Evolutionary conservation across 106 monocot species (phyloP), one percentile per base, ranked within the genome.

Genomic region (Alisma plantagoaquatica): DNA sequence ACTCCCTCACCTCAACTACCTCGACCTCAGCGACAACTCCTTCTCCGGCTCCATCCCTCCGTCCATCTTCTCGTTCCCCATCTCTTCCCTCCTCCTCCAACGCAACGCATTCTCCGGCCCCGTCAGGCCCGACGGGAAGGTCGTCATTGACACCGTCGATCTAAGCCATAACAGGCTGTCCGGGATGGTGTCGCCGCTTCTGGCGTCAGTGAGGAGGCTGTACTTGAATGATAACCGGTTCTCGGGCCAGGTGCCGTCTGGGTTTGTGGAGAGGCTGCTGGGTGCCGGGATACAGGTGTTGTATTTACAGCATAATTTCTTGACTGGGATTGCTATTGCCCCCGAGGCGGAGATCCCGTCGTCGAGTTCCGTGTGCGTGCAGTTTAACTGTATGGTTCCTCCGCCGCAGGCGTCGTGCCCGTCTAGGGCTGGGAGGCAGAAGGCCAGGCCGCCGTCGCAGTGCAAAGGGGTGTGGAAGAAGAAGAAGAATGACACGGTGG

Each of bases 281-380:
- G 61, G 23, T 1, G 87, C 78, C 46, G 55, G 33, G 56, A 66
- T 87, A 15, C 57, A 52, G 51, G 46, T 82, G 26, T 47, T 87
- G 11, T 87, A 78, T 57, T 56, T 87, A 68, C 87, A 87, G 55
- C 74, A 69, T 20, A 87, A 87, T 42, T 87, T 43, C 45, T 43
- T 87, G 35, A 78, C 77, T 15, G 75, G 72, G 3, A 51, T 78
- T 8, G 62, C 46, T 6, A 27, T 66, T 22, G 31, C n/a, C 9
- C 38, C 55, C 20, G 21, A 17, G 26, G 29, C 27, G 6, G 49
- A 23, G 30, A 47, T 82, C 33, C 73, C 80, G 51, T 31, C 50
- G 29, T 51, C 62, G 27, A 52, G 70, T 10, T 59, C 78, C 45
- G 24, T 83, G 21, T 81, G 81, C 63, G 23, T 78, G 69, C 74